Conservation (phyloP, 2,329 filamentous ascomycete genomes). For the Nemania abortiva region DNA sequence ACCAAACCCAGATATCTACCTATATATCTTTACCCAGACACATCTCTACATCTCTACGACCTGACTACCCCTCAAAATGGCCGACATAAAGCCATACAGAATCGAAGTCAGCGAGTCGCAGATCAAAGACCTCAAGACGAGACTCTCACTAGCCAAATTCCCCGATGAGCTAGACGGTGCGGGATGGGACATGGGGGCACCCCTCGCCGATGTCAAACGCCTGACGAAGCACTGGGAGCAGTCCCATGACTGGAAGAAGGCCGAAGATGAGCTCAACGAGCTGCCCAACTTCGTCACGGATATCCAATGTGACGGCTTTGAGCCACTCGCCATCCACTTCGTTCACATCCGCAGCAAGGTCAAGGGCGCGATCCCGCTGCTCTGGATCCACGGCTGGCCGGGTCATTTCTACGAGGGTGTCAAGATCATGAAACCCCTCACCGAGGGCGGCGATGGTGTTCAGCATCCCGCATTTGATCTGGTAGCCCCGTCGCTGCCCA, state of each 20-base stretch:
- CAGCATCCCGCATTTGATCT: constrained; percentile 63
- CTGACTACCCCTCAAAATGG: constrained; percentile 39
- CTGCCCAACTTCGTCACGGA: constrained; percentile 53
- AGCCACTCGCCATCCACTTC: constrained; percentile 55
- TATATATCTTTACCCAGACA: background rate
- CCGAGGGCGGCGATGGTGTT: constrained; percentile 49
- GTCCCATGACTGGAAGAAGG: constrained; percentile 53
- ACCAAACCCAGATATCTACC: no score
- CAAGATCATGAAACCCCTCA: constrained; percentile 68
- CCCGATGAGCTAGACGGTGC: constrained; percentile 56
- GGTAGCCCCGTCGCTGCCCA: constrained; percentile 69
- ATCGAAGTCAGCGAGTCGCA: constrained; percentile 52
- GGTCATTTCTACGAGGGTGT: constrained; percentile 76
- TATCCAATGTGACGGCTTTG: constrained; percentile 55
- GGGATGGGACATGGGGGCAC: constrained; percentile 55
- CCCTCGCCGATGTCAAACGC: constrained; percentile 53
- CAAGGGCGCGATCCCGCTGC: constrained; percentile 48
- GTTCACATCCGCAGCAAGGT: constrained; percentile 52
- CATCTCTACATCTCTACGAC: background rate
- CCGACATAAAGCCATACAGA: constrained; percentile 51
- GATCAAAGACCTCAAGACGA: constrained; percentile 52
- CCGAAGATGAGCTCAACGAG: constrained; percentile 53
- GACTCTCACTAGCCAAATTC: constrained; percentile 53
- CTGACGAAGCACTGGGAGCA: constrained; percentile 53
- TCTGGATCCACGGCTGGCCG: constrained; percentile 63